Evolutionary conservation across 306 rosid species (phyloP).

Genomic region (Fragaria nilgerrensis): DNA sequence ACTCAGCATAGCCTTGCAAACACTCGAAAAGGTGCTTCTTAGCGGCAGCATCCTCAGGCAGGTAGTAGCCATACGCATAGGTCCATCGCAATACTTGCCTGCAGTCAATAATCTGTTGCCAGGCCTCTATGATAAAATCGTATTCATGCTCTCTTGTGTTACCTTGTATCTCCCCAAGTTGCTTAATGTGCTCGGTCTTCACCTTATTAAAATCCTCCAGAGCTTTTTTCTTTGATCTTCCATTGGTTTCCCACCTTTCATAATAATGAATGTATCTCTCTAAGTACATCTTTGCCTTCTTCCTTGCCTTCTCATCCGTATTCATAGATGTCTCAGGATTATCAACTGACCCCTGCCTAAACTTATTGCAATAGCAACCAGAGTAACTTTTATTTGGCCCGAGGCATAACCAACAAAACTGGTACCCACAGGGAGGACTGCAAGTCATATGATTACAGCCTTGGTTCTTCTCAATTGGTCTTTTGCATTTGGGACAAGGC

Average conservation of each 20-base stretch:
- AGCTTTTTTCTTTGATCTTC: background rate
- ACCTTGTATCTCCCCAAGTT: background rate
- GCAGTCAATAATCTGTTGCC: slow-evolving; percentile 8
- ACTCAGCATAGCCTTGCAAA: slow-evolving; percentile 5
- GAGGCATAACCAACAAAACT: slow-evolving; percentile 6
- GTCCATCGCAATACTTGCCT: slow-evolving; percentile 14
- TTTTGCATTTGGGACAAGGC: slow-evolving; percentile 8
- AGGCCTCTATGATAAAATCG: slow-evolving; percentile 4
- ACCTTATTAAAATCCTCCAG: background rate
- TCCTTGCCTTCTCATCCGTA: background rate
- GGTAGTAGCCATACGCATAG: slow-evolving; percentile 4
- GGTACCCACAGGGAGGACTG: background rate
- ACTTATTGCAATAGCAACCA: background rate
- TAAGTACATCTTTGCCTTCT: background rate
- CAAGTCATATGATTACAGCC: slow-evolving; percentile 8
- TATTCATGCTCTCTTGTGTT: background rate
- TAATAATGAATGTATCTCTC: slow-evolving; percentile 1
- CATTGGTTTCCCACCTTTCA: slow-evolving; percentile 1
- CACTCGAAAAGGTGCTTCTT: background rate
- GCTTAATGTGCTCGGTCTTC: background rate
- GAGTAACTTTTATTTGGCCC: background rate
- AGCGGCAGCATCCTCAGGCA: background rate
- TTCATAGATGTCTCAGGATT: background rate
- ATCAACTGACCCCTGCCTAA: background rate
- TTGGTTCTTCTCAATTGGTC: background rate